Conservation (phyloP, 768 basidiomycete genomes). For the Tulasnella sp. region DNA sequence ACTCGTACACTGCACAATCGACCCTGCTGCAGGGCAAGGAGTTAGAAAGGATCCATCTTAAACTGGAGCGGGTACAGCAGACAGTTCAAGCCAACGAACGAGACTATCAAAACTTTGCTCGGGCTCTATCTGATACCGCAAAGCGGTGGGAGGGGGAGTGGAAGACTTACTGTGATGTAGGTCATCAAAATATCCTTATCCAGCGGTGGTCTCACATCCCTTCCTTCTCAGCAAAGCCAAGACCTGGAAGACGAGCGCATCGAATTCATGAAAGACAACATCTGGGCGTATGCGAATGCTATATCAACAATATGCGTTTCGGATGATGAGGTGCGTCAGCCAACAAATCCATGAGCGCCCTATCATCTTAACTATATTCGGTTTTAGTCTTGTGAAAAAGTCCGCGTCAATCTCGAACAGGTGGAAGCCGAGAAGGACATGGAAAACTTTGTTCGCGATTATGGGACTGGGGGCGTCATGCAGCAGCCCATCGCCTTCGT, state of each 20-base stretch:
- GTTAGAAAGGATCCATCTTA: slow-evolving; percentile 76
- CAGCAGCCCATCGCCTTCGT: slow-evolving; percentile 82
- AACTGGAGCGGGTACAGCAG: slow-evolving; percentile 79
- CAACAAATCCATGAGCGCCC: neutral
- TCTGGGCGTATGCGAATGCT: slow-evolving; percentile 94
- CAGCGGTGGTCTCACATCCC: neutral
- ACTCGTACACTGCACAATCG: slow-evolving; percentile 84
- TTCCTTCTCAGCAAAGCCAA: slow-evolving; percentile 47
- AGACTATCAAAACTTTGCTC: slow-evolving; percentile 82
- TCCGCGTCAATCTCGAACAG: slow-evolving; percentile 76
- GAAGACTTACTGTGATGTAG: slow-evolving; percentile 81
- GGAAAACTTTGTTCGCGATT: slow-evolving; percentile 77
- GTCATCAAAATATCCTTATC: neutral
- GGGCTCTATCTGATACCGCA: slow-evolving; percentile 64
- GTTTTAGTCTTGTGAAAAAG: slow-evolving; percentile 76
- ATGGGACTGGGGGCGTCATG: slow-evolving; percentile 79
- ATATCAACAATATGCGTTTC: slow-evolving; percentile 92
- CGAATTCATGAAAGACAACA: slow-evolving; percentile 87
- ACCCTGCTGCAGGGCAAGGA: slow-evolving; percentile 89
- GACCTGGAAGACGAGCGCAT: slow-evolving; percentile 93
- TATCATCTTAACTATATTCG: neutral
- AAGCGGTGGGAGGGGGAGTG: slow-evolving; percentile 87
- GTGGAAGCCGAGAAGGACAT: slow-evolving; percentile 82
- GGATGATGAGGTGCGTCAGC: slow-evolving; percentile 74
- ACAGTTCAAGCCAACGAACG: slow-evolving; percentile 85